Evolutionary conservation across 805 yeast species (phyloP).

Genomic region (Jamesozyma spencerorum): DNA sequence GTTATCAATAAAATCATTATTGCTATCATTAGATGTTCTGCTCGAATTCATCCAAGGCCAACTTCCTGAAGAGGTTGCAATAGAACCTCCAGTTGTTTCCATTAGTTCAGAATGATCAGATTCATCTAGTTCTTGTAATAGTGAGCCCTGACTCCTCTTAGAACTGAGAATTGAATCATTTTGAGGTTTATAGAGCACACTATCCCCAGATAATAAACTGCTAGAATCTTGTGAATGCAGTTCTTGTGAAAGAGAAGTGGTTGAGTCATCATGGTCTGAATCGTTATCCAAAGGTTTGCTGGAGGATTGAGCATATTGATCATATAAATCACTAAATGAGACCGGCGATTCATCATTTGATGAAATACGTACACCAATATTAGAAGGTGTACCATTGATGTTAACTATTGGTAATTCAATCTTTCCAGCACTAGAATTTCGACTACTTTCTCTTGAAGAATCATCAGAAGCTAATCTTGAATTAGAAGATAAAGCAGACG

Average conservation of each 20-base stretch:
- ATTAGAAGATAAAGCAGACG: conserved; percentile 1
- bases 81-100: too few relatives aligned
- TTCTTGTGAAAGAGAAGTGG: conserved; percentile 7
- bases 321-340: conserved; percentile 20
- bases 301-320: conserved; percentile 21
- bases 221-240: not conserved
- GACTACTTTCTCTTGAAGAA: not conserved
- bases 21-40: not conserved
- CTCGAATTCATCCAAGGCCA: conserved; percentile 7
- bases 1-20: conserved; percentile 2
- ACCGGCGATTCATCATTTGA: conserved; percentile 8
- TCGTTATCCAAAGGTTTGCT: conserved; percentile 18
- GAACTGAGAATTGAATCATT: not conserved
- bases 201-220: conserved; percentile 12
- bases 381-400: not conserved
- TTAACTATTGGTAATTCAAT: not conserved
- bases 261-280: not conserved
- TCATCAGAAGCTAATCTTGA: not conserved
- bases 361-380: not conserved
- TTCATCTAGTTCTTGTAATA: conserved; percentile 7
- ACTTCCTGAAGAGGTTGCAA: not conserved
- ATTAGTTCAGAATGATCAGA: too few relatives aligned
- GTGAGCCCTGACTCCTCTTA: conserved; percentile 2
- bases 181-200: conserved; percentile 9
- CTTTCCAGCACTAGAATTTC: not conserved